These are phyloP conservation scores for Cladosporium sp. DNA, from an alignment of 2,329 filamentous ascomycete species.

Conservation along the genomic window DNA sequence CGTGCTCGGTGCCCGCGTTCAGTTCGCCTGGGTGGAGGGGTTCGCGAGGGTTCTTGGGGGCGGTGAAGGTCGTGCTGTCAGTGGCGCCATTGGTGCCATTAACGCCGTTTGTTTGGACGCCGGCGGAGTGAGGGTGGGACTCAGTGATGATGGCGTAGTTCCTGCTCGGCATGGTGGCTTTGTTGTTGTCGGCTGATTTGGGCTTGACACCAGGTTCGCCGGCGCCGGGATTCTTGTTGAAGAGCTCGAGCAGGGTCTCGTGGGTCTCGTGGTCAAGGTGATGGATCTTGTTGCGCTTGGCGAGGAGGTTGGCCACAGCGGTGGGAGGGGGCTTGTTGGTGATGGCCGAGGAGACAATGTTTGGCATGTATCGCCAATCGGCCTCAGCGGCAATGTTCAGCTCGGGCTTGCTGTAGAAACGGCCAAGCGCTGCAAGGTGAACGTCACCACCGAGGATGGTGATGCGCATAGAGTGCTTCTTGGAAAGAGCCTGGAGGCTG, in stretches of 20 bases:
- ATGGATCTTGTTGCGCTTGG: conserved; percentile 61
- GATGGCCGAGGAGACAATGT: conserved; percentile 61
- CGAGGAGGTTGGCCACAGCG: conserved; percentile 61
- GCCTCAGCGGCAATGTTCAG: conserved; percentile 53
- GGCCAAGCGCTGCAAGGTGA: conserved; percentile 58
- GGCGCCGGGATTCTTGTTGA: conserved; percentile 54
- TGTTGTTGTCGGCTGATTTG: conserved; percentile 69
- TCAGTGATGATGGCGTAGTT: conserved; percentile 64
- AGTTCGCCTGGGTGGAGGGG: conserved; percentile 72
- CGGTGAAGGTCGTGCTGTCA: conserved; percentile 33
- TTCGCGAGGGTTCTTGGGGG: conserved; percentile 57
- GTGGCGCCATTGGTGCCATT: conserved; percentile 25
- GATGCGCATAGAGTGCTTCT: conserved; percentile 53
- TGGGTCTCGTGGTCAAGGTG: conserved; percentile 60
- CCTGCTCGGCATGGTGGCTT: conserved; percentile 74
- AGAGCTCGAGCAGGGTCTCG: conserved; percentile 60
- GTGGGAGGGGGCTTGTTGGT: conserved; percentile 65
- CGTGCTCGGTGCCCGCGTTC: conserved; percentile 74
- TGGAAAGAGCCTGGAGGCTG: conserved; percentile 57
- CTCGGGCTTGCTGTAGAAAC: conserved; percentile 60
- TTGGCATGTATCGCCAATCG: conserved; percentile 61
- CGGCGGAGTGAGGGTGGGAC: conserved; percentile 32
- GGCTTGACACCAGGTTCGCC: conserved; percentile 41
- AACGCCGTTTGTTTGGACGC: conserved; percentile 17
- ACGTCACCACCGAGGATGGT: conserved; percentile 63